phyloP scores from a whole-genome alignment of 108 stramenopile genomes.

The Chaetoceros muelleri region DNA sequence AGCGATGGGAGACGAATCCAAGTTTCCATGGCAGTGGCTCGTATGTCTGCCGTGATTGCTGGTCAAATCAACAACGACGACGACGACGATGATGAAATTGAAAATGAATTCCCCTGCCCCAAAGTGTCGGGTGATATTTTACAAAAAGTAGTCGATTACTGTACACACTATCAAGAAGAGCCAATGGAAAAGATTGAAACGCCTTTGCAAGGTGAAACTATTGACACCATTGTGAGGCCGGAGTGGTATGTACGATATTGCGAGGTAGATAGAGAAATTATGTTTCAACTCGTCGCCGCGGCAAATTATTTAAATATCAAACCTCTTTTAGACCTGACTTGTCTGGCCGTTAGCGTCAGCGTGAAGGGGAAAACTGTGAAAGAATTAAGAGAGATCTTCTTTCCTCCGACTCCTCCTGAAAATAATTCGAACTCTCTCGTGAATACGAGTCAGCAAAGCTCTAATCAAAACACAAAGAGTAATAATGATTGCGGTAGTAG shows the following conservation, averaged over 20 bases:
- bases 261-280: constrained; percentile 45
- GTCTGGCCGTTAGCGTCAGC: constrained; percentile 56
- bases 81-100: constrained; percentile 70
- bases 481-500: too few relatives aligned
- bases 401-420: background rate
- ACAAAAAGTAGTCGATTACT: constrained; percentile 96
- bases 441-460: too few relatives aligned
- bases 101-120: constrained; percentile 91
- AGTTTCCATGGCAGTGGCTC: constrained; percentile 83
- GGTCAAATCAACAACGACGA: constrained; percentile 83
- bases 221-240: constrained; percentile 90
- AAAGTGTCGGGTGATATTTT: constrained; percentile 90
- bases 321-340: constrained; percentile 64
- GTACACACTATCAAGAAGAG: constrained; percentile 80
- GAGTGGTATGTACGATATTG: constrained; percentile 97
- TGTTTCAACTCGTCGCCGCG: constrained; percentile 69
- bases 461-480: too few relatives aligned
- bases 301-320: constrained; percentile 80
- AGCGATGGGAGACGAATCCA: constrained; percentile 90
- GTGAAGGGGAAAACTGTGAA: constrained; percentile 63
- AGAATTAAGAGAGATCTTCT: constrained; percentile 15
- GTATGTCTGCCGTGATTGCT: constrained; percentile 86
- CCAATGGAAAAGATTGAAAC: constrained; percentile 95
- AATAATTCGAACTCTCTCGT: too few relatives aligned
- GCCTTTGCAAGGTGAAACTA: constrained; percentile 85